Evolutionary conservation across 805 yeast genomes (phyloP).

Genomic region (Debaryomyces prosopidis): DNA sequence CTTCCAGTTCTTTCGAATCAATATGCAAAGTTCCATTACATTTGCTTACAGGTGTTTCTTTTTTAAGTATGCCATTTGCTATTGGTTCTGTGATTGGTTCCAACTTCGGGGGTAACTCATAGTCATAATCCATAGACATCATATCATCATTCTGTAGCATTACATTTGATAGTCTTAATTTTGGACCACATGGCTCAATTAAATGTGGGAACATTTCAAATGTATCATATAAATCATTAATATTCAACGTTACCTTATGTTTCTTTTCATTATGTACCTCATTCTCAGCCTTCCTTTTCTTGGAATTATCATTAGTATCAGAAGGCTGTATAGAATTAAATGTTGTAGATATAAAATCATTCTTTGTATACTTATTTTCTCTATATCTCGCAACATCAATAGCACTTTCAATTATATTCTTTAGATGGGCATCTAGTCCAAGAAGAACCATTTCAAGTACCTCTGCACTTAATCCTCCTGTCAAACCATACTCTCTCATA

Average conservation of each 20-base stretch:
- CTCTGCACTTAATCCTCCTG: conserved; percentile 76
- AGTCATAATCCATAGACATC: conserved; percentile 29
- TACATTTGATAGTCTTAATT: conserved; percentile 47
- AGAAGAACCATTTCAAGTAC: conserved; percentile 73
- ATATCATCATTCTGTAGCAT: conserved; percentile 58
- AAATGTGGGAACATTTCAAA: conserved; percentile 64
- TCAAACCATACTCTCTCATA: conserved; percentile 85
- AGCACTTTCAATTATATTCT: conserved; percentile 69
- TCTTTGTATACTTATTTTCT: conserved; percentile 43
- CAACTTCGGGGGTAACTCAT: conserved; percentile 30
- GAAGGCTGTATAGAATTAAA: not conserved
- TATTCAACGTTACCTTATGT: conserved; percentile 42
- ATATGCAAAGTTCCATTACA: conserved; percentile 1
- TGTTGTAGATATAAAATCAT: conserved; percentile 29
- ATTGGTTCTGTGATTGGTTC: conserved; percentile 5
- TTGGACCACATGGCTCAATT: conserved; percentile 67
- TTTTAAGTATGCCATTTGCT: not conserved
- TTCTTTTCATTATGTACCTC: conserved; percentile 10
- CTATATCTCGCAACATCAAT: conserved; percentile 71
- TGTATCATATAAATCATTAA: conserved; percentile 69
- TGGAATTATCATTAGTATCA: conserved; percentile 2
- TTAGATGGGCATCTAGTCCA: conserved; percentile 83
- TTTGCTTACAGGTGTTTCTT: conserved; percentile 2
- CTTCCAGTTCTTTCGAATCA: not conserved
- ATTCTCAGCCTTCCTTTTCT: conserved; percentile 20